Evolutionary conservation across 441 rosid species (phyloP).

Genomic region (Erysimum pusillum): DNA sequence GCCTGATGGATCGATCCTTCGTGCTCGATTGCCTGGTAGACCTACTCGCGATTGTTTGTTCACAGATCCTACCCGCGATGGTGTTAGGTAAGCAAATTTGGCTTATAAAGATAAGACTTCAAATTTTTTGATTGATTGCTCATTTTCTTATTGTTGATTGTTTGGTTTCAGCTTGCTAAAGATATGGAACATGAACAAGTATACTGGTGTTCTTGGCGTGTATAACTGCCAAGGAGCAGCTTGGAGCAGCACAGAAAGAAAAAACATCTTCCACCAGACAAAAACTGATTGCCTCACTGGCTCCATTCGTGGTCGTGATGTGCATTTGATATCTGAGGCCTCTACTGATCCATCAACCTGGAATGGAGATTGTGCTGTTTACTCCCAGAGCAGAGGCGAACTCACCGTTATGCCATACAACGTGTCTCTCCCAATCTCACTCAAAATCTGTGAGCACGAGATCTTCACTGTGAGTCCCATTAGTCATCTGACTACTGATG

Average conservation of each 20-base stretch:
- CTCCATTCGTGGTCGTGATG: conserved; percentile 67
- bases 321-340: conserved; percentile 77
- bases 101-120: background rate
- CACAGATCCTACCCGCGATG: conserved; percentile 87
- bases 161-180: conserved; percentile 76
- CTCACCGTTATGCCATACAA: conserved; percentile 65
- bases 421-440: conserved; percentile 75
- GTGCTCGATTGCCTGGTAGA: conserved; percentile 83
- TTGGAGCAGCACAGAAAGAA: conserved; percentile 72
- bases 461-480: conserved; percentile 72
- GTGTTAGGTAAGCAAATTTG: conserved; percentile 60
- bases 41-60: conserved; percentile 88
- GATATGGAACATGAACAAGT: conserved; percentile 98
- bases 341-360: conserved; percentile 58
- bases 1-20: conserved; percentile 88
- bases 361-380: conserved; percentile 72
- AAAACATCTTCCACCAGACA: conserved; percentile 78
- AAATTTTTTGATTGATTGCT: background rate
- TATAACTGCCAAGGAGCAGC: conserved; percentile 99
- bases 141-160: background rate
- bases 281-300: conserved; percentile 62
- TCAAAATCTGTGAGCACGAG: conserved; percentile 72
- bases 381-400: conserved; percentile 61
- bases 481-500: conserved; percentile 56
- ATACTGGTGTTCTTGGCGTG: conserved; percentile 83